phyloP scores from a whole-genome alignment of 1,284 basidiomycete genomes.

The Taiwanofungus camphoratus region DNA sequence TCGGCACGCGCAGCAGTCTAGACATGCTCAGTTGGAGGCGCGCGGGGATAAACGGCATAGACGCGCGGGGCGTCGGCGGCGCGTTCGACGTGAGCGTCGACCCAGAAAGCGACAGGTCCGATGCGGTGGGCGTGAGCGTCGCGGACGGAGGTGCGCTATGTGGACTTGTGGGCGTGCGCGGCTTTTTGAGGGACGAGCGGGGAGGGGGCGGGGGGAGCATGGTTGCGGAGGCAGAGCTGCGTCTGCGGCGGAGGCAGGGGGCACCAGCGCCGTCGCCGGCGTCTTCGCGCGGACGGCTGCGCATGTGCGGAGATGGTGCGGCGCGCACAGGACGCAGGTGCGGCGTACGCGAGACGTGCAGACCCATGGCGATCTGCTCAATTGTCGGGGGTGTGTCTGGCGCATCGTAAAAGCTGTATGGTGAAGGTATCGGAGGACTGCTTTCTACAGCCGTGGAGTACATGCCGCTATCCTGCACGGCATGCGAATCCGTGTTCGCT shows the following conservation, averaged over 20 bases:
- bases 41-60: conserved; percentile 30
- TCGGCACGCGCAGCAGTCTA: conserved; percentile 34
- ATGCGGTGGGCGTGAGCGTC: conserved; percentile 37
- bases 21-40: conserved; percentile 40
- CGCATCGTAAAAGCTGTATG: conserved; percentile 36
- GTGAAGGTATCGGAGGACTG: conserved; percentile 27
- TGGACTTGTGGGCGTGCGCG: conserved; percentile 25
- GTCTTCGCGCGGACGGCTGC: conserved; percentile 9
- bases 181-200: conserved; percentile 61
- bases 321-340: conserved; percentile 43
- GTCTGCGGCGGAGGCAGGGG: conserved; percentile 19
- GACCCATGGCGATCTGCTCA: conserved; percentile 71
- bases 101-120: conserved; percentile 30
- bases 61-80: conserved; percentile 32
- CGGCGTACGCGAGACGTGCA: conserved; percentile 67
- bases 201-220: conserved; percentile 46
- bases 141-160: conserved; percentile 28
- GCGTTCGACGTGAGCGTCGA: conserved; percentile 42
- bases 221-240: conserved; percentile 24
- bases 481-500: not conserved
- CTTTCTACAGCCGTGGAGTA: conserved; percentile 51
- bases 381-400: conserved; percentile 51
- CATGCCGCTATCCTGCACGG: conserved; percentile 30
- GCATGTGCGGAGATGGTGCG: conserved; percentile 14
- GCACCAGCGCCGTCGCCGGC: not conserved